A percentile compares a stretch with the other conserved stretches of the same genome.
Conservation (phyloP, 345 rosid genomes). For the Eucalyptus guilfoylei region DNA sequence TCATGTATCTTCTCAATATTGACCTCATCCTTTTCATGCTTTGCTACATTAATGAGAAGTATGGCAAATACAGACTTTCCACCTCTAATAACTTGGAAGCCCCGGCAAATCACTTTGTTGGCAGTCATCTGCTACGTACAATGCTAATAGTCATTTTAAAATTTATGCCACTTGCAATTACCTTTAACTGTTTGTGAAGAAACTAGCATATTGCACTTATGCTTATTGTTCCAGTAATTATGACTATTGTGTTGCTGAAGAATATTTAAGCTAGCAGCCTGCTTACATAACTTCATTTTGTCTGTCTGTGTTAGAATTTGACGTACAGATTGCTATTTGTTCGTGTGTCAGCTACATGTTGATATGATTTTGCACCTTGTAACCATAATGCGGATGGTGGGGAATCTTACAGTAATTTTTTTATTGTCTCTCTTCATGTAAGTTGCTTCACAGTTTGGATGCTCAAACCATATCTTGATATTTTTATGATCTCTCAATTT, state of each 20-base stretch:
- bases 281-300: not conserved
- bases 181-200: not conserved
- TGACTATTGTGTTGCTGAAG: not conserved
- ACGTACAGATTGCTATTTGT: not conserved
- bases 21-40: not conserved
- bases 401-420: not conserved
- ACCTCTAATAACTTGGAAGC: not conserved
- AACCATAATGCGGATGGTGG: not conserved
- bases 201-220: not conserved
- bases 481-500: not conserved
- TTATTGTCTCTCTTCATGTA: not conserved
- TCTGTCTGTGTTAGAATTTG: not conserved
- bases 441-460: not conserved
- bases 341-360: not conserved
- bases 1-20: not conserved
- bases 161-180: not conserved
- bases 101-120: not conserved
- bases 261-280: not conserved
- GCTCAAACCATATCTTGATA: not conserved
- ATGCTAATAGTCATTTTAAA: not conserved
- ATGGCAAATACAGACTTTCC: not conserved
- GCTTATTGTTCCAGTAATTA: not conserved
- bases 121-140: not conserved
- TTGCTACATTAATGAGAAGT: not conserved
- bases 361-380: not conserved